Evolutionary conservation across 495 filamentous ascomycete species (phyloP).

Genomic region (Aspergillus diversus): DNA sequence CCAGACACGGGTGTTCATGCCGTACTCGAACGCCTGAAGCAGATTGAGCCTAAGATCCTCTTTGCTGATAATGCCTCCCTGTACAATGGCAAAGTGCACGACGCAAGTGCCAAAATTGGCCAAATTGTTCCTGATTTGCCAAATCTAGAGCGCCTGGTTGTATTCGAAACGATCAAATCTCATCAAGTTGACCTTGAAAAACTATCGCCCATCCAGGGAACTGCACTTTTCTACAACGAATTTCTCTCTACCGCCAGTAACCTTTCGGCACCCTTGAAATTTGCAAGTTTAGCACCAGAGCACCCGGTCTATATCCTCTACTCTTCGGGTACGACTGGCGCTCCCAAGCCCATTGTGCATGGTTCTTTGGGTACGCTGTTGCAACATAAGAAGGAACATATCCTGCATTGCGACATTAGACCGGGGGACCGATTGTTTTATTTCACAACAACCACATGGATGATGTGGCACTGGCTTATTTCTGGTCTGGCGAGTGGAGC

Average conservation of each 20-base stretch:
- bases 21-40: conserved; percentile 78
- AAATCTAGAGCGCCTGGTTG: conserved; percentile 64
- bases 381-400: conserved; percentile 94
- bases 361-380: conserved; percentile 84
- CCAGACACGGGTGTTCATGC: conserved; percentile 80
- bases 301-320: conserved; percentile 91
- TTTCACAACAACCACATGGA: conserved; percentile 91
- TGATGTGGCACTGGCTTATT: conserved; percentile 98
- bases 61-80: conserved; percentile 86
- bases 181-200: conserved; percentile 52
- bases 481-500: conserved; percentile 78
- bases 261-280: conserved; percentile 56
- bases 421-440: conserved; percentile 73
- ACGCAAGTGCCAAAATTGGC: conserved; percentile 69
- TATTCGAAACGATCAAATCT: conserved; percentile 65
- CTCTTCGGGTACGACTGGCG: conserved; percentile 84
- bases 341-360: conserved; percentile 92
- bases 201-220: conserved; percentile 51
- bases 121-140: conserved; percentile 69
- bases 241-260: conserved; percentile 52
- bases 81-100: conserved; percentile 86
- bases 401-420: conserved; percentile 77
- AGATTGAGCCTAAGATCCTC: conserved; percentile 78
- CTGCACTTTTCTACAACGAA: conserved; percentile 51
- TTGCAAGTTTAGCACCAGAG: conserved; percentile 75